Evolutionary conservation across 1,284 basidiomycete species (phyloP), one percentile per base, ranked within the genome.

Genomic region (Leccinum insigne): DNA sequence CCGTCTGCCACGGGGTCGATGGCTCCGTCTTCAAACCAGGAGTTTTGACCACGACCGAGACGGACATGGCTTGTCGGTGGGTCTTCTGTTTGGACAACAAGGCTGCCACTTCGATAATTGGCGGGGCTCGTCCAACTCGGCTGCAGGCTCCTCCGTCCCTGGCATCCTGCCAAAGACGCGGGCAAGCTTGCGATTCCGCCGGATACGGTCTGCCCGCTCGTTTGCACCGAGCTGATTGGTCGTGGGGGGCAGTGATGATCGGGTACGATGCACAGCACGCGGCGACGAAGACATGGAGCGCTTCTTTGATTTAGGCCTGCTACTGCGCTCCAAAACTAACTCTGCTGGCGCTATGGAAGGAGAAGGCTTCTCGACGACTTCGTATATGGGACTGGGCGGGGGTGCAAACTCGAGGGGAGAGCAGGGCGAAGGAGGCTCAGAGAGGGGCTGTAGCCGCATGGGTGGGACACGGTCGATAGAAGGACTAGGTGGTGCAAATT

Each of bases 131-230:
- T 73, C 70, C 18, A 63, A n/a, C 8, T 81, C 79, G 11, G 76
- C 69, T 3, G 73, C 68, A 29, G 79, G 69, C 5, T 72, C 74
- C 42, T 80, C 78, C 18, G 75, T 75, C 35, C 80, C 83, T 1
- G 88, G 89, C 1, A 82, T 84, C 75, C 86, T 83, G 29, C 94
- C 94, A 61, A 95, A 88, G 18, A 95, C 77, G 70, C 90, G 88
- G 29, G 91, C 85, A 52, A 95, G 83, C 77, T 95, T 95, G 71
- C 88, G 86, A 38, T 88, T 86, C 69, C 89, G 88, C 61, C 87
- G 82, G 26, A 94, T 80, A 62, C 91, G 86, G 52, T 91, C 88
- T 0, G 89, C 85, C 23, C 92, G 89, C 69, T 92, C 88, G 23
- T 84, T 82, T 10, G 88, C 79, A 65, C 82, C 81, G 47, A 94